Evolutionary conservation across 371 early-diverging fungal species (phyloP).

Genomic region (Apophysomyces variabilis): DNA sequence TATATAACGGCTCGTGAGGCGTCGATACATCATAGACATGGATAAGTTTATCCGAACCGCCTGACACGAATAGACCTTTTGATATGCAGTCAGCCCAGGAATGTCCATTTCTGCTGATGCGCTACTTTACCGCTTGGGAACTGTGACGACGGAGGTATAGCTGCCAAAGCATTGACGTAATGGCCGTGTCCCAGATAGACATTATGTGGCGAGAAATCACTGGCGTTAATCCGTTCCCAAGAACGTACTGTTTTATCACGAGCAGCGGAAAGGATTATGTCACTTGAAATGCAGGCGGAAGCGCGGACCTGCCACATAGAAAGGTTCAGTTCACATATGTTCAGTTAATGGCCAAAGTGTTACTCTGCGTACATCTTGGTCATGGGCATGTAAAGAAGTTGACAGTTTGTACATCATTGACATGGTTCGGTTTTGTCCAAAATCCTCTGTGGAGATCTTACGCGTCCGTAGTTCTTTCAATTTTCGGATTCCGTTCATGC

Average conservation of each 20-base stretch:
- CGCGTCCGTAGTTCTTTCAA: too few relatives aligned
- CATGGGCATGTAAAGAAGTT: conserved; percentile 29
- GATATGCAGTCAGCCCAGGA: background rate
- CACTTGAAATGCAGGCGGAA: conserved; percentile 64
- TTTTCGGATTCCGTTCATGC: too few relatives aligned
- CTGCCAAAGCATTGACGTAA: conserved; percentile 83
- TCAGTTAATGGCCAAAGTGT: background rate
- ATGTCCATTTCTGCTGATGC: background rate
- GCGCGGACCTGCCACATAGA: conserved; percentile 67
- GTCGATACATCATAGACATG: conserved; percentile 74
- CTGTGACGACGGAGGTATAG: conserved; percentile 58
- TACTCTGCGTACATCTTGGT: conserved; percentile 39
- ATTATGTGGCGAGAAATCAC: conserved; percentile 56
- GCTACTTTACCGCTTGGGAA: conserved; percentile 66
- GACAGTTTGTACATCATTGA: conserved; percentile 14
- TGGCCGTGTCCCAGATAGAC: conserved; percentile 73
- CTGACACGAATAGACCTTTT: conserved; percentile 80
- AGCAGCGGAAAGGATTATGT: conserved; percentile 77
- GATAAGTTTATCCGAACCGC: conserved; percentile 86
- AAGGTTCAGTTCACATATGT: background rate
- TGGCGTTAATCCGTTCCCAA: conserved; percentile 58
- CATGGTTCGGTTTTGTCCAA: background rate
- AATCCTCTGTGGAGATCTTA: too few relatives aligned
- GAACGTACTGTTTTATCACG: conserved; percentile 76
- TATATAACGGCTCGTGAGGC: conserved; percentile 64